These are phyloP conservation scores for Euphorbia peplus DNA, from an alignment of 345 rosid species.

Conservation along the genomic window DNA sequence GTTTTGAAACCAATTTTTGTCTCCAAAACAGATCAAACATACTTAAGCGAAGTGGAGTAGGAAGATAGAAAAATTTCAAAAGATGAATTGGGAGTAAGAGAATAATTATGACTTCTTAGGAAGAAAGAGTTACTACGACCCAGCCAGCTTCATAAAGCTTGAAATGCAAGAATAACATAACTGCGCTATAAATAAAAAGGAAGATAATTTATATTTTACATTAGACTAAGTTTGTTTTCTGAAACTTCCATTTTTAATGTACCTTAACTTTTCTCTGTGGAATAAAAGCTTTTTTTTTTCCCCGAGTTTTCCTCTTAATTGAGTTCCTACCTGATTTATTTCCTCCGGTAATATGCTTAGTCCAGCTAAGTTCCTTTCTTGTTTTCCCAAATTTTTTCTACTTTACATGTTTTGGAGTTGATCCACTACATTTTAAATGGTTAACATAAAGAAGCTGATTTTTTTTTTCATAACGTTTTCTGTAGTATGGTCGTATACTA, in stretches of 20 bases:
- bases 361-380: neutral
- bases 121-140: too few species aligned
- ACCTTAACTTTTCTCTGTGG: neutral
- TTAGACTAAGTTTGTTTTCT: too few species aligned
- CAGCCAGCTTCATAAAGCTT: neutral
- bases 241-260: neutral
- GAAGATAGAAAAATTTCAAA: too few species aligned
- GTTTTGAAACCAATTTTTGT: too few species aligned
- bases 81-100: too few species aligned
- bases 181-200: too few species aligned
- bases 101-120: too few species aligned
- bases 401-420: neutral
- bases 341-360: neutral
- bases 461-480: neutral
- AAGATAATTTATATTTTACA: too few species aligned
- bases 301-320: neutral
- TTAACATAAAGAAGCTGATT: neutral
- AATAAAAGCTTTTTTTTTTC: neutral
- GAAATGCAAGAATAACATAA: neutral
- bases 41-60: too few species aligned
- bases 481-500: conserved; percentile 82
- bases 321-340: neutral
- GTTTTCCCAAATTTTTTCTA: neutral
- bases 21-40: too few species aligned
- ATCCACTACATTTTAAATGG: neutral